These are phyloP conservation scores for Salix arbutifolia DNA, from an alignment of 345 rosid genomes.

Conservation along the genomic window DNA sequence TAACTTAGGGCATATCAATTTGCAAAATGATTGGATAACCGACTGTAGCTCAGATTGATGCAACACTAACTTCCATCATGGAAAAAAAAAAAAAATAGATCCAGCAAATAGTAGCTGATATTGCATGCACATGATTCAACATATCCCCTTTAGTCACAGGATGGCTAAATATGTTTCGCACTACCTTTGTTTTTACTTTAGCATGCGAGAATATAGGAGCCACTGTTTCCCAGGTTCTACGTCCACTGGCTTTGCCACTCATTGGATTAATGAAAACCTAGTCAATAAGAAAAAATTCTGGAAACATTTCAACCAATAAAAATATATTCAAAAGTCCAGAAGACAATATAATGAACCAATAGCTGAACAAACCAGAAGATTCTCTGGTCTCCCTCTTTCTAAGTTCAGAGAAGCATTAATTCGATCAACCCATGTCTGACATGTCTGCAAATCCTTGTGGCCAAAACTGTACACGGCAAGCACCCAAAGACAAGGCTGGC, in stretches of 20 bases:
- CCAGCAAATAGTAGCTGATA: too few species aligned
- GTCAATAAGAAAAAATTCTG: conserved; percentile 20
- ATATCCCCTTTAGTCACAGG: neutral
- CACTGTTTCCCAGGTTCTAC: conserved; percentile 69
- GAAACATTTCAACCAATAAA: conserved; percentile 3
- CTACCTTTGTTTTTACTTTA: conserved; percentile 67
- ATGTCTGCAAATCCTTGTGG: conserved; percentile 56
- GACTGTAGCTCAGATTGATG: neutral
- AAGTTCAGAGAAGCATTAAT: conserved; percentile 46
- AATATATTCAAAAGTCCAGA: conserved; percentile 9
- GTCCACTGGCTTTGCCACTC: conserved; percentile 82
- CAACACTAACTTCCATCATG: neutral
- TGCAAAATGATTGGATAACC: neutral
- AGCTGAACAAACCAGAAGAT: conserved; percentile 57
- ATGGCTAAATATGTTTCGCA: neutral
- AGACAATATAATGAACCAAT: neutral
- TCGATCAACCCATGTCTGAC: conserved; percentile 65
- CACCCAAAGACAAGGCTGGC: conserved; percentile 66
- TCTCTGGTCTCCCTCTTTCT: conserved; percentile 67
- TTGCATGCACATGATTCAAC: neutral
- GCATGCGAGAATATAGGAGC: conserved; percentile 70
- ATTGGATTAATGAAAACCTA: conserved; percentile 82
- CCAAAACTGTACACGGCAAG: conserved; percentile 52
- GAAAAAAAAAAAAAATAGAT: too few species aligned
- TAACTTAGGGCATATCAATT: neutral